Base-by-base conservation (phyloP, 1,139 yeast genomes). In the Suhomyces ambrosiae region DNA sequence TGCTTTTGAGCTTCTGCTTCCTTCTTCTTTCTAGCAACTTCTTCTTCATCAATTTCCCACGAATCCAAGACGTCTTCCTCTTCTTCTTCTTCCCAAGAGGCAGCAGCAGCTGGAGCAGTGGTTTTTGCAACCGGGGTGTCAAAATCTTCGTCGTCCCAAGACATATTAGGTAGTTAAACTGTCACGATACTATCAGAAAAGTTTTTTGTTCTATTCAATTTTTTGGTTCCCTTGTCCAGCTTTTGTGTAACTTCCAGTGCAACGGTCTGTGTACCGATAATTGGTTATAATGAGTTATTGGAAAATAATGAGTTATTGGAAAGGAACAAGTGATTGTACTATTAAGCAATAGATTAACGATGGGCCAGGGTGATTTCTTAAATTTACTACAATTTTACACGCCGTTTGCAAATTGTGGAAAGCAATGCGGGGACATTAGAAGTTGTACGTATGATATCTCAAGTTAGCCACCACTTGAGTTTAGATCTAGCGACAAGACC, bases 101-200 rank as follows among this genome's bases (percentile, higher is more conserved):
- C 72, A 41, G 75, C 74, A 27, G 76, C 77, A 13, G 19, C 38
- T 30, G 42, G 38, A 11, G 76, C 68, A n/a, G 46, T 38, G 22
- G 65, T 68, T 9, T 24, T 24, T 5, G 27, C 14, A 21, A 35
- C 66, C 34, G 89, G 82, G 45, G 82, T 80, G 44, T 84, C 92
- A 58, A 88, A 86, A 56, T 86, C 95, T 64, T 88, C 96, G 78
- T 86, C 95, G 74, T 90, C 97, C 77, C 77, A 72, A 52, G 76
- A 67, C 78, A 72, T 72, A 15, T 24, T 27, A 18, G 17, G 26
- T 27, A 25, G 26, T 25, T 29, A 35, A 26, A 23, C 29, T 33
- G 15, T 24, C 9, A 16, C 19, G 19, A 15, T 18, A 16, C 19
- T 8, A 14, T n/a, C 13, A 25, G 19, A 37, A 37, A 37, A 37